These are phyloP conservation scores for Tilletiaria anomala DNA, from an alignment of 1,284 basidiomycete species.

Conservation along the genomic window DNA sequence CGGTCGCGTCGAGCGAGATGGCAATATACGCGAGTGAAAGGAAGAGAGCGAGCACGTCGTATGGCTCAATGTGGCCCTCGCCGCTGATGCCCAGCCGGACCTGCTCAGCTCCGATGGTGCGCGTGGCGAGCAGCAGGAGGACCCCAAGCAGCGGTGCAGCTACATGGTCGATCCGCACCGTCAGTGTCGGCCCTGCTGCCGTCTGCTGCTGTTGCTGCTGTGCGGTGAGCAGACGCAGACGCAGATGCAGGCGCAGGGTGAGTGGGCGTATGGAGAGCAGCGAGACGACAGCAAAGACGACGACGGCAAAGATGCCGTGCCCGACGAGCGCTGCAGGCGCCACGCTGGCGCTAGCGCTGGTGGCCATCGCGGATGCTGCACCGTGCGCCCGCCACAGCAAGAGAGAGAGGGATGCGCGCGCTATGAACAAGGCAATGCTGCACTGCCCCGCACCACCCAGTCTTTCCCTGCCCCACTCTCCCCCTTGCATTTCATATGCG, in stretches of 20 bases:
- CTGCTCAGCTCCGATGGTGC: constrained; percentile 50
- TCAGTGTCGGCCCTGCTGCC: not conserved
- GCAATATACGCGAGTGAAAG: constrained; percentile 86
- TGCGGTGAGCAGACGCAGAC: not conserved
- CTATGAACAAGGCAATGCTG: too few relatives aligned
- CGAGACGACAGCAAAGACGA: constrained; percentile 32
- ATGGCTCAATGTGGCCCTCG: constrained; percentile 64
- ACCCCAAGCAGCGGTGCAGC: constrained; percentile 58
- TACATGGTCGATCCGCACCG: constrained; percentile 15
- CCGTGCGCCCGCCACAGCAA: too few relatives aligned
- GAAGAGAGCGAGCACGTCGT: constrained; percentile 85
- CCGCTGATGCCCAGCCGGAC: constrained; percentile 57
- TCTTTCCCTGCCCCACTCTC: too few relatives aligned
- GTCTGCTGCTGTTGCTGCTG: not conserved
- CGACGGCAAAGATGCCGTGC: constrained; percentile 34
- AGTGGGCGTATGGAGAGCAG: constrained; percentile 31
- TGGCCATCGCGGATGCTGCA: too few relatives aligned
- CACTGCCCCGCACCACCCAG: too few relatives aligned
- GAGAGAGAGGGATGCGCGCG: too few relatives aligned
- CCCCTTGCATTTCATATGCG: too few relatives aligned
- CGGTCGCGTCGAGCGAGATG: constrained; percentile 77
- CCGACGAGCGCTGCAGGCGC: too few relatives aligned
- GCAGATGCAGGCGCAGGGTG: not conserved
- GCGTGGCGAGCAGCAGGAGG: constrained; percentile 58
- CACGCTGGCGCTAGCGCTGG: too few relatives aligned